Percentiles rank a stretch among this genome's conserved stretches.
These are phyloP conservation scores for Penicillium canescens DNA, from an alignment of 495 filamentous ascomycete species.

Conservation along the genomic window DNA sequence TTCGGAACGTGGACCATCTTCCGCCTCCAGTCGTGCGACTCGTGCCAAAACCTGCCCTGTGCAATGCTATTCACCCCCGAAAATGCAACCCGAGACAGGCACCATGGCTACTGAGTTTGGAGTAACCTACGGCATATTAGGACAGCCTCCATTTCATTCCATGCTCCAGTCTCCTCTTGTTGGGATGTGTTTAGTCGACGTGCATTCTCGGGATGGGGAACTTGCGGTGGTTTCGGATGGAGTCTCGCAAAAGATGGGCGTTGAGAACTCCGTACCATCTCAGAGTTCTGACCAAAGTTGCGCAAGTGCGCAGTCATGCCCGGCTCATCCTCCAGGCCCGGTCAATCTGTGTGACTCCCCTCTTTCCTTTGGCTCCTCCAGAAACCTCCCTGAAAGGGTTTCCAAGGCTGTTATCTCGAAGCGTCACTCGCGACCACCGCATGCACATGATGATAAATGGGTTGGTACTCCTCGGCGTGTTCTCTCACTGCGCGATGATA, in stretches of 20 bases:
- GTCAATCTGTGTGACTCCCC: background rate
- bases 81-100: no score
- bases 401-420: background rate
- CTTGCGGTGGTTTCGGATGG: no score
- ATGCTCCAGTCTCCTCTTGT: constrained; percentile 18
- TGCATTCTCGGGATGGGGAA: background rate
- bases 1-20: constrained; percentile 23
- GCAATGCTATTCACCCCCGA: background rate
- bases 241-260: background rate
- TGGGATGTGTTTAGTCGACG: constrained; percentile 19
- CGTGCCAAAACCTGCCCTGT: constrained; percentile 10
- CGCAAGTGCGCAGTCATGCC: no score
- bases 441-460: background rate
- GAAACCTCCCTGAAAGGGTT: background rate
- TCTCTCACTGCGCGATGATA: background rate
- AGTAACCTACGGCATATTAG: background rate
- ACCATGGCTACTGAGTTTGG: no score
- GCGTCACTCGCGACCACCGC: background rate
- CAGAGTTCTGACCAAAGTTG: background rate
- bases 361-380: constrained; percentile 1
- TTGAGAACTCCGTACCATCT: background rate
- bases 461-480: background rate
- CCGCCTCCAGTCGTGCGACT: background rate
- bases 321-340: background rate
- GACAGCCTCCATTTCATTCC: constrained; percentile 18